Conservation (phyloP, 805 yeast genomes). For the Monosporozyma unispora region DNA sequence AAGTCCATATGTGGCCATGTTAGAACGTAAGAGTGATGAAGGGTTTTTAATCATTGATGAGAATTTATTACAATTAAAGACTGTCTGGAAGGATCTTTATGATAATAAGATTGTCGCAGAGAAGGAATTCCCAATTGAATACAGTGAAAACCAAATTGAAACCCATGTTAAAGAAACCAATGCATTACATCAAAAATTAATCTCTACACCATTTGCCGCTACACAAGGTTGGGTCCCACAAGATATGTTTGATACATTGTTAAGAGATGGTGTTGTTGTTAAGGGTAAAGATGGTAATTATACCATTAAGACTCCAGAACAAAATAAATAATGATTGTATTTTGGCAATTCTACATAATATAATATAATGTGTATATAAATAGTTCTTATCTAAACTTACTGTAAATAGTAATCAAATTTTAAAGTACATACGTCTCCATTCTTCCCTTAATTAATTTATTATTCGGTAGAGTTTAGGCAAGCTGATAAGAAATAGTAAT, state of each 20-base stretch:
- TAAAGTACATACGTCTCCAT: no score
- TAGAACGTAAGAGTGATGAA: constrained; percentile 43
- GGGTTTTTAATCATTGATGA: constrained; percentile 60
- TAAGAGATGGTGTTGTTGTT: constrained; percentile 59
- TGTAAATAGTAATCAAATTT: not conserved
- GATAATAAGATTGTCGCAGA: constrained; percentile 47
- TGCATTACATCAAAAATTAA: constrained; percentile 57
- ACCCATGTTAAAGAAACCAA: constrained; percentile 49
- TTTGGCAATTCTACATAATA: no score
- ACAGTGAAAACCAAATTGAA: constrained; percentile 50
- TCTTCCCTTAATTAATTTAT: no score
- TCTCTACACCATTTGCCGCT: constrained; percentile 74
- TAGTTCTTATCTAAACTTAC: not conserved
- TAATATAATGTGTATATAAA: not conserved
- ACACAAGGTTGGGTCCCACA: constrained; percentile 96
- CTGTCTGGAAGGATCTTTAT: constrained; percentile 60
- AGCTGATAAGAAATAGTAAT: no score
- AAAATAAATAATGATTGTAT: not conserved
- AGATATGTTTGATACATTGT: constrained; percentile 70
- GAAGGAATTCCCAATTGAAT: constrained; percentile 50
- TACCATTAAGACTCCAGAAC: constrained; percentile 8
- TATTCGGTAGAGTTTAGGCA: no score
- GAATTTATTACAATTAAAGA: constrained; percentile 52
- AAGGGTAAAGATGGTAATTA: constrained; percentile 53
- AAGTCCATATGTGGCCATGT: constrained; percentile 45